phyloP scores from a whole-genome alignment of 2,329 filamentous ascomycete species.

The Diaporthe ampelina region DNA sequence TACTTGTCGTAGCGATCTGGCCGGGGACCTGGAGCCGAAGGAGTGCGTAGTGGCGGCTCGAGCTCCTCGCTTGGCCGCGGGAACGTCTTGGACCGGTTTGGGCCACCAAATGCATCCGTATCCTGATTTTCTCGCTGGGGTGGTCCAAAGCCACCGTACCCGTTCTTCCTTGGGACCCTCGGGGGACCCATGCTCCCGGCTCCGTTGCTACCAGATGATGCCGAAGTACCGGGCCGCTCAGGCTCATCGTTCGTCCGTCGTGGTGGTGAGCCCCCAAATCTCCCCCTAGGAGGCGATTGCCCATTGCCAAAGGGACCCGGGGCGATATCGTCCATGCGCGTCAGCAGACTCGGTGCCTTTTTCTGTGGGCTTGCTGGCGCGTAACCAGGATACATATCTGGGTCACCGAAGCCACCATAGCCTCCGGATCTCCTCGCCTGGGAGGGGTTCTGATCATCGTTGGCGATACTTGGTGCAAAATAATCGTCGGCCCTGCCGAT shows the following conservation, averaged over 20 bases:
- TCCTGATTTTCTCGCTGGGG: conserved; percentile 57
- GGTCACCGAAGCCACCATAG: conserved; percentile 63
- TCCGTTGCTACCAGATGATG: conserved; percentile 51
- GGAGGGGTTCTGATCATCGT: conserved; percentile 53
- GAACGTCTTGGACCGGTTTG: conserved; percentile 67
- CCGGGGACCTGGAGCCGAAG: conserved; percentile 62
- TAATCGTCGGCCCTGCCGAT: conserved; percentile 60
- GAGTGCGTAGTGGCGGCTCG: conserved; percentile 58
- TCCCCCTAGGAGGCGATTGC: conserved; percentile 36
- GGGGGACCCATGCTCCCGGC: conserved; percentile 52
- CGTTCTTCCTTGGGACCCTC: conserved; percentile 62
- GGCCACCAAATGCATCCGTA: conserved; percentile 51
- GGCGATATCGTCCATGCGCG: conserved; percentile 75
- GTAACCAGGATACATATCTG: conserved; percentile 56
- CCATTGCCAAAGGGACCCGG: conserved; percentile 73
- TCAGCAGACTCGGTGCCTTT: conserved; percentile 60
- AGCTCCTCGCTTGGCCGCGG: conserved; percentile 56
- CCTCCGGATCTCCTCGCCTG: conserved; percentile 59
- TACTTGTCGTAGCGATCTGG: conserved; percentile 55
- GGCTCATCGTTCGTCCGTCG: conserved; percentile 40
- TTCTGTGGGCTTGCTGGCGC: conserved; percentile 65
- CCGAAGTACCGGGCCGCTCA: conserved; percentile 50
- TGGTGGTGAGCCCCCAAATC: conserved; percentile 28
- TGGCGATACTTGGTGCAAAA: conserved; percentile 61
- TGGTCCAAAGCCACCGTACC: conserved; percentile 71